Base-by-base conservation (phyloP, 192 early-diverging fungal genomes). In the Backusella westeae region DNA sequence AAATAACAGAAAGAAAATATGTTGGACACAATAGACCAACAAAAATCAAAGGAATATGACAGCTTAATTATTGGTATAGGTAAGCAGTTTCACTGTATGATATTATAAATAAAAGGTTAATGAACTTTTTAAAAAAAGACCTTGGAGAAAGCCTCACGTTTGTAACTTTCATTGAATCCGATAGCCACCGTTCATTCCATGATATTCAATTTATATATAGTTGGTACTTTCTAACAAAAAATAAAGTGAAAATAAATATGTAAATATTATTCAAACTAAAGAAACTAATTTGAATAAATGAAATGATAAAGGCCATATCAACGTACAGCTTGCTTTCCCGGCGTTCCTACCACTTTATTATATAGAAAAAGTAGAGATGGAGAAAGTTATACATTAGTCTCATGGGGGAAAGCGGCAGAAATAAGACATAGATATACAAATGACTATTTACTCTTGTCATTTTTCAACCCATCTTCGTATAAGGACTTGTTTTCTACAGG, bases 141-240 rank as follows among this genome's bases (percentile, higher is more conserved):
- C 81, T 83, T 78, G 84, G 84, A 32, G 82, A 81, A n/a, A 81
- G 77, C 9, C 81, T 83, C 70, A 83, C 84, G 2, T 80, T 81
- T 5, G 79, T 77, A 34, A 82, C 79, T 14, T 84, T 83, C 67
- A 77, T 77, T 56, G 2, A 5, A 49, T 5, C 3, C 15, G 4
- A 56, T 26, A 10, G 7, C 9, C 0, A 56, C 8, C 4, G 8
- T 53, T 23, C 19, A 49, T 17, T 17, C 3, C 9, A 6, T 26
- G 21, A n/a, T 23, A 3, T 9, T 19, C 4, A 2, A 23, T 6
- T 21, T 9, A 23, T 56, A 56, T 2, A 0, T 8, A 26, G 0
- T 26, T 56, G 53, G 53, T 56, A 56, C 3, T 53, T 53, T 21
- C 82, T 84, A 78, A 79, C 75, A 10, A 75, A 80, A 44, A 78